Evolutionary conservation across 805 yeast species (phyloP), one percentile per base, ranked within the genome.

Genomic region (Schwanniomyces vanrijiae): DNA sequence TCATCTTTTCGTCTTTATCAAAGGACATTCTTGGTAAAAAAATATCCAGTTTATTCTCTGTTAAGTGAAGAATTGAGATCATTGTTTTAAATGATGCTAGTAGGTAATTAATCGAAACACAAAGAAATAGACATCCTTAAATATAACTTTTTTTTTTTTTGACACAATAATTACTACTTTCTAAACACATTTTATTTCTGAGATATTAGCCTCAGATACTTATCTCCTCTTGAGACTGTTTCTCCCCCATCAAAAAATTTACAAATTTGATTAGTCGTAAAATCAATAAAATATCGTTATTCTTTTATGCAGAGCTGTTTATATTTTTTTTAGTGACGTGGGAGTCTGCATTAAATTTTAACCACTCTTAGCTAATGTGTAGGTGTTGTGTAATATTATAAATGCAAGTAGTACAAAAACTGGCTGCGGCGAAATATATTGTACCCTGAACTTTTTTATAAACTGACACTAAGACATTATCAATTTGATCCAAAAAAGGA

Each of bases 1-100:
- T 40, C 42, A 40, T 40, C 24, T 40, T 40, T 26, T 29, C 42
- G n/a, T 40, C 35, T 10, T n/a, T 21, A 7, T 33, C 20, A 20
- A 20, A 37, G 3, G 39, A 37, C 14, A 37, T 11, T 21, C 39
- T 37, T 11, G 22, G 6, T 5, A 25, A 37, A 8, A 8, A 31
- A 31, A 31, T 20, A 14, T 10, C n/a, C 35, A 14, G 35, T 9
- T 31, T 31, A 6, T 31, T 31, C 20, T 31, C n/a, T 31, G 35
- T 31, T 14, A 31, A 31, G 19, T 31, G 19, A 31, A 13, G 20
- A 3, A 14, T 6, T 16, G 35, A 31, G 4, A 6, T 20, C 35
- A 31, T 31, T 31, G 35, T 31, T 31, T 26, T 26, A 26, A 26
- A 6, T 26, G 9, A 24, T 24, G 13, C 10, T 9, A 26, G 29